These are phyloP conservation scores for Helenozyma rhizophorensis DNA, from an alignment of 805 yeast species.

Conservation along the genomic window DNA sequence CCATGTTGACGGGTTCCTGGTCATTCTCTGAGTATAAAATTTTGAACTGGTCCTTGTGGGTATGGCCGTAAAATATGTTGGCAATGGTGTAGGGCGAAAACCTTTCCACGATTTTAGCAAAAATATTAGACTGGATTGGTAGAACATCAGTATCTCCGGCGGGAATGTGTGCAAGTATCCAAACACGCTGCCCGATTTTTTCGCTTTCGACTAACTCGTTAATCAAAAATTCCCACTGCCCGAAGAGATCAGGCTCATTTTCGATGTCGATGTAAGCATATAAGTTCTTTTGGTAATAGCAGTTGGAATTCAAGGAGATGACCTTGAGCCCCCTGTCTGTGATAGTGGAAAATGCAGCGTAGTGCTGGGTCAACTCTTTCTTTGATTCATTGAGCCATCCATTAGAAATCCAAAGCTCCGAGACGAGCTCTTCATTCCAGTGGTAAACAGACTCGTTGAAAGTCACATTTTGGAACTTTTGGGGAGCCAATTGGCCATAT, in stretches of 20 bases:
- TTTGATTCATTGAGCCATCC: slow-evolving; percentile 32
- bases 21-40: slow-evolving; percentile 43
- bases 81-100: slow-evolving; percentile 68
- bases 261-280: slow-evolving; percentile 50
- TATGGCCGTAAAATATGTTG: slow-evolving; percentile 66
- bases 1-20: slow-evolving; percentile 43
- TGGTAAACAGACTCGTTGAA: slow-evolving; percentile 22
- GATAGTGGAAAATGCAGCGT: slow-evolving; percentile 56
- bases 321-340: slow-evolving; percentile 46
- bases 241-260: slow-evolving; percentile 56
- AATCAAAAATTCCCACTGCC: slow-evolving; percentile 56
- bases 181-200: slow-evolving; percentile 54
- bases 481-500: slow-evolving; percentile 62
- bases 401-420: slow-evolving; percentile 32
- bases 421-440: slow-evolving; percentile 36
- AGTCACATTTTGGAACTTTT: slow-evolving; percentile 11
- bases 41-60: slow-evolving; percentile 65
- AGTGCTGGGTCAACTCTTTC: slow-evolving; percentile 38
- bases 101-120: slow-evolving; percentile 56
- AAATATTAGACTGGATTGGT: slow-evolving; percentile 56
- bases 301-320: slow-evolving; percentile 52
- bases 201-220: slow-evolving; percentile 63
- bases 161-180: slow-evolving; percentile 72
- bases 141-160: slow-evolving; percentile 49
- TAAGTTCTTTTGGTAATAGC: slow-evolving; percentile 59